Evolutionary conservation across 257 asterid species (phyloP).

Genomic region (Forsythia suspensa): DNA sequence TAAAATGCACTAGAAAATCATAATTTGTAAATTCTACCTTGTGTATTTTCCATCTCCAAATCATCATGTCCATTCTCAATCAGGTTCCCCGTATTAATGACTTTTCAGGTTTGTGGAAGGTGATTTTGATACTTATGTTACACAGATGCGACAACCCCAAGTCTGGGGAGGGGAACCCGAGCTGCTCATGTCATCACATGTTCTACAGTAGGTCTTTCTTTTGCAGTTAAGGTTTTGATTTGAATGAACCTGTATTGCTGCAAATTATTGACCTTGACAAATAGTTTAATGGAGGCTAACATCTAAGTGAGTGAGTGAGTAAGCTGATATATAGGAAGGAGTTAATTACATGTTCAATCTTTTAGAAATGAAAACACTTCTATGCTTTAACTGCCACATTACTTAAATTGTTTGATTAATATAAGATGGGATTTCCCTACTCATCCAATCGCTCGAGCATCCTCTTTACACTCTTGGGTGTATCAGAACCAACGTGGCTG

Average conservation of each 20-base stretch:
- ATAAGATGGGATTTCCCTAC: neutral
- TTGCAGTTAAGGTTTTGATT: neutral
- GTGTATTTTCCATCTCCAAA: neutral
- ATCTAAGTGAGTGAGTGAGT: neutral
- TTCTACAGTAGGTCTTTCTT: conserved; percentile 49
- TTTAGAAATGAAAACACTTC: neutral
- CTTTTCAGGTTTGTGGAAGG: conserved; percentile 71
- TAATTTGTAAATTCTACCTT: neutral
- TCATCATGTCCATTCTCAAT: neutral
- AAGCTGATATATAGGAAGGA: neutral
- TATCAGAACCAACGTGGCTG: neutral
- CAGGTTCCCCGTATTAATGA: neutral
- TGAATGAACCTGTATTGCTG: neutral
- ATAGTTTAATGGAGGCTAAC: neutral
- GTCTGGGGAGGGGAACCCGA: conserved; percentile 87
- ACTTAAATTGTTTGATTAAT: neutral
- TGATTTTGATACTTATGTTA: conserved; percentile 67
- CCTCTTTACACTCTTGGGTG: neutral
- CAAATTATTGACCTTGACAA: neutral
- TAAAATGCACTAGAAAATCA: neutral
- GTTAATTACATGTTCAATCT: neutral
- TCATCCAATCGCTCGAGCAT: neutral
- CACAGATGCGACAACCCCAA: conserved; percentile 61
- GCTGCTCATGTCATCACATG: conserved; percentile 70
- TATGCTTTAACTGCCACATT: neutral